Conservation (phyloP, 208 protist genomes). For the Jaenimonas drosophilae region DNA sequence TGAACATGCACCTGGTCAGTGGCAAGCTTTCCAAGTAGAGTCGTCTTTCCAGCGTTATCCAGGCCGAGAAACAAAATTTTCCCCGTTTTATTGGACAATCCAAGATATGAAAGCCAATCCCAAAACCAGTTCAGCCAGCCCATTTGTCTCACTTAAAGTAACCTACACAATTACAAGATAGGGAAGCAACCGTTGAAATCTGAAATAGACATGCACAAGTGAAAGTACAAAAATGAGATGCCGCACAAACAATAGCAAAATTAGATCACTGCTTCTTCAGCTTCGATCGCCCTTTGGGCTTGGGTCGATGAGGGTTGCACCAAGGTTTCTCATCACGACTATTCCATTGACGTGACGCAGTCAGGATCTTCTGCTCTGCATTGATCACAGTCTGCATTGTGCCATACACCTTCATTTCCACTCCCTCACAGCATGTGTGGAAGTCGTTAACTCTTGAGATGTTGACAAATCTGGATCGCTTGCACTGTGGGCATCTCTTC, state of each 20-base stretch:
- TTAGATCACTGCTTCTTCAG: slow-evolving; percentile 50
- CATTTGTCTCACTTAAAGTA: slow-evolving; percentile 12
- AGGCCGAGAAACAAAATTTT: slow-evolving; percentile 99
- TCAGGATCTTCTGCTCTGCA: slow-evolving; percentile 45
- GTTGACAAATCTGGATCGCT: slow-evolving; percentile 61
- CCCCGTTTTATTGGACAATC: slow-evolving; percentile 81
- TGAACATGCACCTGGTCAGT: slow-evolving; percentile 86
- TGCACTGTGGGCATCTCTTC: slow-evolving; percentile 68
- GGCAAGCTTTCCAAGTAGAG: slow-evolving; percentile 94
- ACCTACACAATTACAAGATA: slow-evolving; percentile 6
- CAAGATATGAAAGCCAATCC: slow-evolving; percentile 88
- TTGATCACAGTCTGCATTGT: slow-evolving; percentile 78
- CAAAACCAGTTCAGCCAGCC: slow-evolving; percentile 92
- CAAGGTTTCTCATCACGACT: slow-evolving; percentile 67
- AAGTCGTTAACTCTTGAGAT: slow-evolving; percentile 45
- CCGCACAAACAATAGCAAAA: slow-evolving; percentile 2
- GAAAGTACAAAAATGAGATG: slow-evolving; percentile 8
- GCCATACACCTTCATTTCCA: slow-evolving; percentile 48
- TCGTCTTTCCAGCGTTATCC: slow-evolving; percentile 99
- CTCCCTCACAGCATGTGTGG: slow-evolving; percentile 83
- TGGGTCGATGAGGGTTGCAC: slow-evolving; percentile 70
- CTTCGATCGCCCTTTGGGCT: slow-evolving; percentile 81
- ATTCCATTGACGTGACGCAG: slow-evolving; percentile 66
- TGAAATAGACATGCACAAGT: slow-evolving; percentile 1
- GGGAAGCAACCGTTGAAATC: slow-evolving; percentile 7